These are phyloP conservation scores for Cucumis cinereus DNA, from an alignment of 306 rosid species.

Conservation along the genomic window DNA sequence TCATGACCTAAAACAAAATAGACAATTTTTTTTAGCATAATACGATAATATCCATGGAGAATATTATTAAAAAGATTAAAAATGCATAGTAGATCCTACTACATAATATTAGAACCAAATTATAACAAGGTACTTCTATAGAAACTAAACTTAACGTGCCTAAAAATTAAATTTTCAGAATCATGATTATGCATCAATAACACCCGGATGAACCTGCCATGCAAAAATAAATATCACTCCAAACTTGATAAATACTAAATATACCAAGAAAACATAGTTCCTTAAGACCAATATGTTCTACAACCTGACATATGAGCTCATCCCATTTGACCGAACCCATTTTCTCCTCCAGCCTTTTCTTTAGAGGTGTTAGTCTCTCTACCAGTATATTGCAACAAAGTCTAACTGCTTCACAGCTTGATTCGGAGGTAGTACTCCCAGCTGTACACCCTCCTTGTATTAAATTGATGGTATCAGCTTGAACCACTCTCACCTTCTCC, in stretches of 20 bases:
- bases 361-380: constrained; percentile 58
- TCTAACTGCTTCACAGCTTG: constrained; percentile 82
- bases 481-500: constrained; percentile 62
- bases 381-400: constrained; percentile 65
- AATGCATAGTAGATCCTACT: neutral
- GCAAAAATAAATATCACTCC: neutral
- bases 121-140: neutral
- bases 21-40: neutral
- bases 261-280: neutral
- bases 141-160: neutral
- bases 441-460: constrained; percentile 83
- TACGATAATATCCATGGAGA: no score
- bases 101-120: neutral
- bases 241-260: neutral
- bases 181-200: neutral
- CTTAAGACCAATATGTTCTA: neutral
- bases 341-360: constrained; percentile 40
- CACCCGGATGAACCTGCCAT: neutral
- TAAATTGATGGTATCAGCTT: constrained; percentile 64
- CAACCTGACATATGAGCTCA: constrained; percentile 60
- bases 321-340: constrained; percentile 61
- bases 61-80: neutral
- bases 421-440: constrained; percentile 92
- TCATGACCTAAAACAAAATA: neutral
- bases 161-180: neutral